phyloP scores from a whole-genome alignment of 2,329 filamentous ascomycete genomes.

The Calycina herbarum region DNA sequence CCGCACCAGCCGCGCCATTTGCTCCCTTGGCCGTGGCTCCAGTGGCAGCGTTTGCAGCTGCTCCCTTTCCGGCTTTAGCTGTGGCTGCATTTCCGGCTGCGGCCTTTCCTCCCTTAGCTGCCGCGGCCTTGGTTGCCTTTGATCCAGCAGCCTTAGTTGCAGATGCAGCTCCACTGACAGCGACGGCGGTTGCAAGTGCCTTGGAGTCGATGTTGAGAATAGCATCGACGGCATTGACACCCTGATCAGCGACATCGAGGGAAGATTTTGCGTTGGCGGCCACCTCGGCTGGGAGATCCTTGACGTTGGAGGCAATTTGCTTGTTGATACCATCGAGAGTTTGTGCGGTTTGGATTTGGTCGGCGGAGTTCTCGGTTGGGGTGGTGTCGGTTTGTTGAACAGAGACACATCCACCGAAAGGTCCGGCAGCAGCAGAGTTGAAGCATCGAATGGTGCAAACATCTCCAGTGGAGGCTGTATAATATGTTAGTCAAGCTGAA shows the following conservation, averaged over 20 bases:
- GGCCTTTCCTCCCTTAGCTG: too few species aligned
- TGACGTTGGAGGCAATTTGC: slow-evolving; percentile 50
- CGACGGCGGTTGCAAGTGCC: slow-evolving; percentile 2
- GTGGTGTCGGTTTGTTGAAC: slow-evolving; percentile 53
- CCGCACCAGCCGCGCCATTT: neutral
- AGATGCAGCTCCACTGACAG: neutral
- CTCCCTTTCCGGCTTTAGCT: too few species aligned
- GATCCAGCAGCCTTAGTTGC: neutral
- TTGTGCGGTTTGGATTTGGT: slow-evolving; percentile 47
- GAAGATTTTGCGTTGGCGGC: slow-evolving; percentile 39
- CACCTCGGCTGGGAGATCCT: slow-evolving; percentile 50
- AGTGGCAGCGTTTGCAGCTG: neutral
- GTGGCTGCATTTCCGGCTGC: neutral
- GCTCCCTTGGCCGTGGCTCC: neutral
- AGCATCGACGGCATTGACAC: neutral
- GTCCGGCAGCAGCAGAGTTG: slow-evolving; percentile 49
- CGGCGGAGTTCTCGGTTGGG: slow-evolving; percentile 45
- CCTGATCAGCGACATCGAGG: neutral
- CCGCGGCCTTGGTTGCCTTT: neutral
- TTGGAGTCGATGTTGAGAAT: slow-evolving; percentile 5
- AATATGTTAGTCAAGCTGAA: neutral
- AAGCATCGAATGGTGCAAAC: slow-evolving; percentile 60
- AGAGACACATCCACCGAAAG: slow-evolving; percentile 58
- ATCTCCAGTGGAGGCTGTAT: slow-evolving; percentile 53
- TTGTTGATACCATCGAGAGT: slow-evolving; percentile 46